Base-by-base conservation (phyloP, 192 early-diverging fungal genomes). In the Coemansia sp. region DNA sequence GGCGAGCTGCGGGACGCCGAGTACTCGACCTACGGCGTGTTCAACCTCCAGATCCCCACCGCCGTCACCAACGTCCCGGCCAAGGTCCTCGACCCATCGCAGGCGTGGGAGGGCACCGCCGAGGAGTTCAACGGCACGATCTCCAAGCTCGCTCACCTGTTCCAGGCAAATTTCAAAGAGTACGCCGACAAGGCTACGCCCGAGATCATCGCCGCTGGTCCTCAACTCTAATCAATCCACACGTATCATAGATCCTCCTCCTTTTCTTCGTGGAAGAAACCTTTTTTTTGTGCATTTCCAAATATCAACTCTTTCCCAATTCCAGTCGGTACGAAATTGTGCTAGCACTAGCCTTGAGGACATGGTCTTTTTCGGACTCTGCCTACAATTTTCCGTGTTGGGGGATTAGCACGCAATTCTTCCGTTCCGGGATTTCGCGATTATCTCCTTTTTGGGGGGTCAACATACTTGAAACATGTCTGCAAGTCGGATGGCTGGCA, bases 1-100 rank as follows among this genome's bases (percentile, higher is more conserved):
- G n/a, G n/a, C n/a, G n/a, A n/a, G n/a, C n/a, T n/a, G n/a, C n/a
- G 88, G 60, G 90, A 89, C 19, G 91, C 93, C 46, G 86, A 95
- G 68, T 97, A 90, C 81, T 85, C 89, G 59, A 91, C 80, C 81
- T 95, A 94, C 84, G 92, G 91, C 21, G 86, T 92, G 53, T 98
- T 98, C 80, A 90, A 91, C 75, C 85, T 98, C 33, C 62, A 85
- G 72, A 94, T 98, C 73, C 97, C 97, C 70, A 95, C 87, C 69
- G 63, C 84, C 19, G 84, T 91, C 69, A 72, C 93, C 19, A 83
- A 82, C 51, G 94, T 98, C 19, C 95, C 95, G 33, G 70, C 75
- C 31, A 91, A 94, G 70, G 85, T 98, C 51, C 86, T 98, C 46
- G 89, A 97, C 83, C 97, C 97, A 50, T 77, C 81, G 64, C 91